These are phyloP conservation scores for Scutellaria galericulata DNA, from an alignment of 257 asterid genomes.

Conservation along the genomic window DNA sequence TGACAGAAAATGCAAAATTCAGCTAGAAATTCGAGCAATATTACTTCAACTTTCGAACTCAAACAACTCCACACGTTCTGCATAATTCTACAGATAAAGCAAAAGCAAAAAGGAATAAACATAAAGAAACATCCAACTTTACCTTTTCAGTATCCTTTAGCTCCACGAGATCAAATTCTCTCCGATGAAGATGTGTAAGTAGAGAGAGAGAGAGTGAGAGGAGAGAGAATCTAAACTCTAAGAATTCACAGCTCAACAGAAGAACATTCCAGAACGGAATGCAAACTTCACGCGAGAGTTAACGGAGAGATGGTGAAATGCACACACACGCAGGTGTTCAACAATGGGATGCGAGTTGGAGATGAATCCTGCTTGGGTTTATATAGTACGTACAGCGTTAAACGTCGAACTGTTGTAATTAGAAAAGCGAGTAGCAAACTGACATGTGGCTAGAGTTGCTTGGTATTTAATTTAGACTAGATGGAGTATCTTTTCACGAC, in stretches of 20 bases:
- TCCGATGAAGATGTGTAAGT: conserved; percentile 13
- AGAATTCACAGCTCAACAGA: conserved; percentile 44
- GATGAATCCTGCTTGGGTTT: conserved; percentile 34
- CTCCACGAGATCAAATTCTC: conserved; percentile 27
- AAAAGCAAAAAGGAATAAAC: conserved; percentile 3
- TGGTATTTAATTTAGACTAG: conserved; percentile 9
- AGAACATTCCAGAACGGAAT: conserved; percentile 51
- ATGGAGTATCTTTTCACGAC: not conserved
- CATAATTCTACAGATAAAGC: conserved; percentile 14
- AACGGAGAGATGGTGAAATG: conserved; percentile 23
- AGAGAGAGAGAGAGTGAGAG: not conserved
- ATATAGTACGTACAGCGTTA: conserved; percentile 40
- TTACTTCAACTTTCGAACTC: conserved; percentile 14
- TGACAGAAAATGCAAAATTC: conserved; percentile 5
- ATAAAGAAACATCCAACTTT: conserved; percentile 14
- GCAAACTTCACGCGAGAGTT: conserved; percentile 46
- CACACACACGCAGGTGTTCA: conserved; percentile 26
- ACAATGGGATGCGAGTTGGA: conserved; percentile 31
- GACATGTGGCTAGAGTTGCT: conserved; percentile 47
- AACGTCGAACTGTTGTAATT: conserved; percentile 37
- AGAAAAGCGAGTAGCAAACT: not conserved
- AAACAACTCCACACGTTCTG: conserved; percentile 15
- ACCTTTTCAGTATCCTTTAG: conserved; percentile 32
- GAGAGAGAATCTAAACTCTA: not conserved
- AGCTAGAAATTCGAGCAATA: conserved; percentile 14